phyloP scores from a whole-genome alignment of 768 basidiomycete species.

The Lentinula edodes region DNA sequence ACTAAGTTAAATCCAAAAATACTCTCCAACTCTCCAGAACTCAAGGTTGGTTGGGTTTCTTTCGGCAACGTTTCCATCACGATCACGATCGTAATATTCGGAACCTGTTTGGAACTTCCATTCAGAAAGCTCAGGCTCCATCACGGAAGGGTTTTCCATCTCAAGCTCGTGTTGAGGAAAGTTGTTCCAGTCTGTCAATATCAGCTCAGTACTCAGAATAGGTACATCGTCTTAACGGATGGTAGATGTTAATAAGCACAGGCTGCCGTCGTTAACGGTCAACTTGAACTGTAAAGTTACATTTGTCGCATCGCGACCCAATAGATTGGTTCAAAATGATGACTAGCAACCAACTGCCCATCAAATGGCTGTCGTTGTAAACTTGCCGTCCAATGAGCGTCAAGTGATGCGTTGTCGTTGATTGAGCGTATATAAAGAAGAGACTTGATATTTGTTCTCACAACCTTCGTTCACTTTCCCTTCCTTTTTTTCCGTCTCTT shows the following conservation, averaged over 20 bases:
- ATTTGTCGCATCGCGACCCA: neutral
- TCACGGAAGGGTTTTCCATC: too few relatives aligned
- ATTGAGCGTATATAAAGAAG: neutral
- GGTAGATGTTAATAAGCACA: too few relatives aligned
- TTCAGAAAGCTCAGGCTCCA: too few relatives aligned
- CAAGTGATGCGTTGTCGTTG: neutral
- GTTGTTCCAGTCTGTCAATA: too few relatives aligned
- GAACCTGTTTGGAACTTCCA: neutral
- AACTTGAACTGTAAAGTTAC: too few relatives aligned
- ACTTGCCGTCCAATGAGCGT: neutral
- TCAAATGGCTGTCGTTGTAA: neutral
- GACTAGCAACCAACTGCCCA: neutral
- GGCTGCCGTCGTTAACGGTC: neutral
- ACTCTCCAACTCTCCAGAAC: neutral
- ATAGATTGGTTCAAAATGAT: neutral
- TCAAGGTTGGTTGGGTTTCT: neutral
- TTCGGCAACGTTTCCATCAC: constrained; percentile 1
- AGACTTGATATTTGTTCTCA: neutral
- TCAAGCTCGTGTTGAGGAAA: too few relatives aligned
- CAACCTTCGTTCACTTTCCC: neutral
- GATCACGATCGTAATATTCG: neutral
- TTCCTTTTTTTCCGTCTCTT: neutral
- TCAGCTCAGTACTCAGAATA: too few relatives aligned
- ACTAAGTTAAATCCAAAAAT: neutral
- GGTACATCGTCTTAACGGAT: neutral